Evolutionary conservation across 495 filamentous ascomycete genomes (phyloP), one percentile per base, ranked within the genome.

Genomic region (Penicillium bovifimosum): DNA sequence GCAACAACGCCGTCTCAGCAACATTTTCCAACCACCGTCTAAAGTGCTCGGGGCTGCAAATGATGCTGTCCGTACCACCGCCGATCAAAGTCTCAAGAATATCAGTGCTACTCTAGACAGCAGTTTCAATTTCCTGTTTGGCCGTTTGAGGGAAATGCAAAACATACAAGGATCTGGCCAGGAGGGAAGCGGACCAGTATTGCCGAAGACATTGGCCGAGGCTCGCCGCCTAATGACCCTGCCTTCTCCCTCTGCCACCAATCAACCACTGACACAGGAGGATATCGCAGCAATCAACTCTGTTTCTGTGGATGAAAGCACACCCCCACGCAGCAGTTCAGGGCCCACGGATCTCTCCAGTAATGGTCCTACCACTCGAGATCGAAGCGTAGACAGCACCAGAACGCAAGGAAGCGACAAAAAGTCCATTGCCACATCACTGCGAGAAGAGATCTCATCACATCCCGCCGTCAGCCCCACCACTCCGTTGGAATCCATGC

Each of bases 81-180:
- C 93, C 13, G 95, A 97, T 59, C 88, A 95, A 61, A 78, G 90
- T 8, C 72, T 96, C 57, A 95, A 96, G 54, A 92, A 85, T 9
- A 92, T 99, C 51, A 83, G 92, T 49, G 87, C 76, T 50, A 88
- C 91, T 18, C 73, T 99, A 9, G 90, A 92, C 28, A 87, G 86
- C 58, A 95, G 89, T 61, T 95, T 96, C 71, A 95, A 91, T 59
- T 95, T 97, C 54, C 73, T 97, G 9, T 85, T 99, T 44, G 92
- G 92, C 33, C 88, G 90, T 56, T 80, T 96, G 24, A 86, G 86
- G 58, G 90, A 96, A 58, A 62, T 73, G 41, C 74, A 77, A 43
- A 62, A 58, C 41, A 74, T 55, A 40, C 78, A 76, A 29, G 65
- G 63, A n/a, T 56, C 72, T 35, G 70, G 70, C 40, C 67, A 72